A percentile compares a stretch with the other conserved stretches of the same genome.
phyloP scores from a whole-genome alignment of 192 early-diverging fungal species.

The Coemansia sp. region DNA sequence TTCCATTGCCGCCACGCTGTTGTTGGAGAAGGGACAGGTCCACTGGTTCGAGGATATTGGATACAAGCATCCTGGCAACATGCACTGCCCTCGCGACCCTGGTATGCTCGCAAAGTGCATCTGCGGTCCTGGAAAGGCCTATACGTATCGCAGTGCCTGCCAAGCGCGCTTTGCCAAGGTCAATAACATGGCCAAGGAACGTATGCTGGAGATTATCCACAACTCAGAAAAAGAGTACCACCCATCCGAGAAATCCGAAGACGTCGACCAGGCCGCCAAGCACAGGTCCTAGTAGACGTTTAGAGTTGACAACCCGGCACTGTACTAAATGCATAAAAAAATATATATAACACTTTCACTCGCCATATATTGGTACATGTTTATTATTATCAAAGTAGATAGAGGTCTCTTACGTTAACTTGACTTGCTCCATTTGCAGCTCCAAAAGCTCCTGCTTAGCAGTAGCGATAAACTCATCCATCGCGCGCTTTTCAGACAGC shows the following conservation, averaged over 20 bases:
- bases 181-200: slow-evolving; percentile 50
- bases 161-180: slow-evolving; percentile 50
- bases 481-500: slow-evolving; percentile 42
- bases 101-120: slow-evolving; percentile 49
- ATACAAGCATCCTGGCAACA: slow-evolving; percentile 66
- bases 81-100: slow-evolving; percentile 68
- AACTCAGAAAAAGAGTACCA: slow-evolving; percentile 38
- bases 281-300: background rate
- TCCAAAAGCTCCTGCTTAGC: slow-evolving; percentile 47
- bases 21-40: slow-evolving; percentile 62
- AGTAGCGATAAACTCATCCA: slow-evolving; percentile 41
- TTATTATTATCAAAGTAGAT: background rate
- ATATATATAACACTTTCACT: background rate
- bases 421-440: slow-evolving; percentile 43
- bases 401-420: slow-evolving; percentile 23
- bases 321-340: background rate
- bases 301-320: background rate
- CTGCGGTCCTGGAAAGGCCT: slow-evolving; percentile 39
- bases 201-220: slow-evolving; percentile 44
- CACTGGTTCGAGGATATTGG: slow-evolving; percentile 79
- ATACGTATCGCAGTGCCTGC: slow-evolving; percentile 53
- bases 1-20: slow-evolving; percentile 63
- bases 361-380: background rate
- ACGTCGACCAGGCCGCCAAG: background rate
- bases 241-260: background rate